phyloP scores from a whole-genome alignment of 2,329 filamentous ascomycete genomes.

The Trichoderma sp. region DNA sequence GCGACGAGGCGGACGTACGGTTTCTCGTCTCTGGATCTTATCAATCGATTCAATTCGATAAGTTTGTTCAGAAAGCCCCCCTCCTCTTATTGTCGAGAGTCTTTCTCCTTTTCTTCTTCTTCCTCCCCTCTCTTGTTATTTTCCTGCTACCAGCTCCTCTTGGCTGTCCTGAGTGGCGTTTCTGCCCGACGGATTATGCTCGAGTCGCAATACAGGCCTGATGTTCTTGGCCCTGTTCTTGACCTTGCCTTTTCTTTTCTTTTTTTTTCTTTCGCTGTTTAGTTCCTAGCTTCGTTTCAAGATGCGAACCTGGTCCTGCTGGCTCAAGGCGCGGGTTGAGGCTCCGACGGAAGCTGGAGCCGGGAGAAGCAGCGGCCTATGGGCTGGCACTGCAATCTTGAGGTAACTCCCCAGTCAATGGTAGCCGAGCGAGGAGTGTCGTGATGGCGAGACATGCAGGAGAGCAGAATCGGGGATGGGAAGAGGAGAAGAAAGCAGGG shows the following conservation, averaged over 20 bases:
- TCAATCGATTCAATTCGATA: neutral
- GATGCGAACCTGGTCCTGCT: constrained; percentile 10
- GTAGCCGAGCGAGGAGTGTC: constrained; percentile 24
- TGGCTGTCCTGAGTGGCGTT: neutral
- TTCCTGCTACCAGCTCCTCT: constrained; percentile 6
- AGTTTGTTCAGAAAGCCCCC: neutral
- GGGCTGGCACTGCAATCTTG: constrained; percentile 24
- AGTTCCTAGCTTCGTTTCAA: constrained; percentile 17
- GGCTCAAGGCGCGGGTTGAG: constrained; percentile 22
- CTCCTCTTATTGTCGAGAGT: neutral
- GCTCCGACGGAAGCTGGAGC: constrained; percentile 12
- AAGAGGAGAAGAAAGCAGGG: neutral
- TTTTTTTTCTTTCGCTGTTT: constrained; percentile 2
- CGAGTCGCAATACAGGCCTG: neutral
- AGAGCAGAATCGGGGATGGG: constrained; percentile 7
- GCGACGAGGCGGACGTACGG: neutral
- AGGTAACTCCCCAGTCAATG: constrained; percentile 23
- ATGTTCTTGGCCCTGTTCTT: no score
- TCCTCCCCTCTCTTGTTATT: neutral
- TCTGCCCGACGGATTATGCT: neutral
- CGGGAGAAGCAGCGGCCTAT: constrained; percentile 26
- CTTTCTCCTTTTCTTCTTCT: neutral
- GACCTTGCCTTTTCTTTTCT: neutral
- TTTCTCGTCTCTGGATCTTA: no score
- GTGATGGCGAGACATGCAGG: constrained; percentile 27